Conservation (phyloP, 129 eudicot species). For the Silybum marianum region DNA sequence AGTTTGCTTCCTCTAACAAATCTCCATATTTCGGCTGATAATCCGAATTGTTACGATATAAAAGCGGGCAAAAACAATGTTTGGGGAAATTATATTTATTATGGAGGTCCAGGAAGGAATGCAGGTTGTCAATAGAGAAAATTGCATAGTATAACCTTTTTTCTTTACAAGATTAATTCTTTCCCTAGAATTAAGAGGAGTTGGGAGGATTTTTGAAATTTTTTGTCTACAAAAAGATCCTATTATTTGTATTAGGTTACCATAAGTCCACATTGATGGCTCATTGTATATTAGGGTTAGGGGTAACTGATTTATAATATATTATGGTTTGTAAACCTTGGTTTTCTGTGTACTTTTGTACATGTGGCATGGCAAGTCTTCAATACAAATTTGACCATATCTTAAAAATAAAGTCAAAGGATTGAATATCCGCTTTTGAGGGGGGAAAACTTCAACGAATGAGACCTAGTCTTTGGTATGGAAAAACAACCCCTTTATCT, state of each 20-base stretch:
- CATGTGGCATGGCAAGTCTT: conserved; percentile 22
- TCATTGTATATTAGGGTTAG: conserved; percentile 37
- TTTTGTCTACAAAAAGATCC: conserved; percentile 13
- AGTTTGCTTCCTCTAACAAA: conserved; percentile 74
- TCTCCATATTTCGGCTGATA: conserved; percentile 80
- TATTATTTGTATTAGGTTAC: conserved; percentile 29
- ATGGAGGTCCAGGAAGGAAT: conserved; percentile 98
- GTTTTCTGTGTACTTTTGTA: conserved; percentile 5
- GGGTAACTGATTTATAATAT: conserved; percentile 23
- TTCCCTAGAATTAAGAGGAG: conserved; percentile 12
- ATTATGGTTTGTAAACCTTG: conserved; percentile 31
- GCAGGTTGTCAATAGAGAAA: conserved; percentile 64
- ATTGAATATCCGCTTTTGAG: conserved; percentile 2
- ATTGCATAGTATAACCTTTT: conserved; percentile 26
- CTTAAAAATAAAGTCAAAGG: not conserved
- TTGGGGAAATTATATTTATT: conserved; percentile 95
- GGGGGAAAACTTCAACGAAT: not conserved
- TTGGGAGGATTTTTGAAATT: conserved; percentile 28
- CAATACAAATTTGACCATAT: not conserved
- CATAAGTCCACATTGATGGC: not conserved
- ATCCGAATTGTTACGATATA: conserved; percentile 79
- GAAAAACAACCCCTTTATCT: not conserved
- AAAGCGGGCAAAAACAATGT: conserved; percentile 81
- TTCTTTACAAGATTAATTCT: conserved; percentile 26
- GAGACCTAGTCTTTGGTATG: not conserved